Base-by-base conservation (phyloP, 768 basidiomycete genomes). In the Hemileccinum rubropunctum region DNA sequence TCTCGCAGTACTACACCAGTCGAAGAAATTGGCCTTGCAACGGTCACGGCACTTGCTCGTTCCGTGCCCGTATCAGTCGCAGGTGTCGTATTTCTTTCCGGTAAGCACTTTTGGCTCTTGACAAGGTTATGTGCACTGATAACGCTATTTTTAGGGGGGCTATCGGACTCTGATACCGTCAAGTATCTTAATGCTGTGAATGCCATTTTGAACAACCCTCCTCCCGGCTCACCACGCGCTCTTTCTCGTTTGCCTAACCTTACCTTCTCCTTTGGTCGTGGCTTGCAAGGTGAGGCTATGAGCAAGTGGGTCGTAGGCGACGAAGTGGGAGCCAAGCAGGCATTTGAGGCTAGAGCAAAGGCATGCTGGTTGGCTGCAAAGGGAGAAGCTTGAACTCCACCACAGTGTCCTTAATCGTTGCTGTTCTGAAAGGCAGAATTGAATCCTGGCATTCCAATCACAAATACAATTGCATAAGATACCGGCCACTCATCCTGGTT, bases 261-360 rank as follows among this genome's bases (percentile, higher is more conserved):
- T 34, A 71, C 73, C 3, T 79, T 81, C 58, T 77, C 77, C 23
- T 80, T 76, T 63, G 76, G 79, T 28, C 57, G 76, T 21, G 76
- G 75, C 10, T 56, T 80, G 23, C 80, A 82, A 61, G 74, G 76
- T 2, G 75, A 77, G 13, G 73, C 77, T 9, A 71, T 77, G 67
- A 64, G 69, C 46, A 60, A 67, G 47, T 81, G 77, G 76, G 70
- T 71, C 18, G 66, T 56, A 49, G 77, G 77, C 3, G 78, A 80
- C 36, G 69, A 75, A 49, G 51, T 61, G 28, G 68, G 64, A 26
- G 68, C 73, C 23, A 73, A 72, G 57, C 58, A 62, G 21, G 62
- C 71, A 17, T 73, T 79, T 41, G 66, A 69, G 42, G 69, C 71
- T 49, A 71, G 73, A 65, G 73, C 74, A 4, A 74, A 71, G 48